These are phyloP conservation scores for Sporothrix protearum DNA, from an alignment of 2,329 filamentous ascomycete genomes.

Conservation along the genomic window DNA sequence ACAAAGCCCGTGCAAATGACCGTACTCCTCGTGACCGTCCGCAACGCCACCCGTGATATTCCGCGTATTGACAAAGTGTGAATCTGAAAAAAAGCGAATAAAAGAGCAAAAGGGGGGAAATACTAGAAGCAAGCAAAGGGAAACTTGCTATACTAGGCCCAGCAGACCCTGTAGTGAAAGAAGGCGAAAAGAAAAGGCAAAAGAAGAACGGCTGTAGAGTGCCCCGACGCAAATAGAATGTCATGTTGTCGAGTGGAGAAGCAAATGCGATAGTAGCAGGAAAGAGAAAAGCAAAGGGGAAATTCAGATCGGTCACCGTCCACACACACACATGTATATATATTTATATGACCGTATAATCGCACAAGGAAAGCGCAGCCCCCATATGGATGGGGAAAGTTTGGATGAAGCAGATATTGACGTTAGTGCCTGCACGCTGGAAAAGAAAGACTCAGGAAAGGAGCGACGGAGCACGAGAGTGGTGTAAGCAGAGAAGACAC, in stretches of 20 bases:
- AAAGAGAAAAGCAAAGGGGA: background rate
- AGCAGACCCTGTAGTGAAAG: background rate
- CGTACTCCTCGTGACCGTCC: background rate
- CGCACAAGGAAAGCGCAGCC: background rate
- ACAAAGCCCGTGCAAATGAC: background rate
- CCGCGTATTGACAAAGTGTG: background rate
- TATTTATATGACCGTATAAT: background rate
- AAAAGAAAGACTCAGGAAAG: background rate
- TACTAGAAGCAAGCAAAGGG: slow-evolving; percentile 1
- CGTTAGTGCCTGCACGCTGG: background rate
- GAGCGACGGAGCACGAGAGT: background rate
- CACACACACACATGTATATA: too few species aligned
- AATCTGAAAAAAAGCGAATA: background rate
- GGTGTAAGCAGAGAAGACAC: background rate
- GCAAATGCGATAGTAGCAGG: background rate
- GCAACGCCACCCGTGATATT: background rate
- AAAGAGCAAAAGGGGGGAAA: too few species aligned
- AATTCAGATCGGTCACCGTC: background rate
- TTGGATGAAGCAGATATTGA: background rate
- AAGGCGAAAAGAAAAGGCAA: background rate
- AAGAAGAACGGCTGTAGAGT: background rate
- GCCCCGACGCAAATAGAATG: background rate
- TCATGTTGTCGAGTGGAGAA: background rate
- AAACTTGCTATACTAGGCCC: background rate
- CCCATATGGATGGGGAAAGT: background rate